phyloP scores from a whole-genome alignment of 306 rosid species.

The Hylodesmum podocarpum region DNA sequence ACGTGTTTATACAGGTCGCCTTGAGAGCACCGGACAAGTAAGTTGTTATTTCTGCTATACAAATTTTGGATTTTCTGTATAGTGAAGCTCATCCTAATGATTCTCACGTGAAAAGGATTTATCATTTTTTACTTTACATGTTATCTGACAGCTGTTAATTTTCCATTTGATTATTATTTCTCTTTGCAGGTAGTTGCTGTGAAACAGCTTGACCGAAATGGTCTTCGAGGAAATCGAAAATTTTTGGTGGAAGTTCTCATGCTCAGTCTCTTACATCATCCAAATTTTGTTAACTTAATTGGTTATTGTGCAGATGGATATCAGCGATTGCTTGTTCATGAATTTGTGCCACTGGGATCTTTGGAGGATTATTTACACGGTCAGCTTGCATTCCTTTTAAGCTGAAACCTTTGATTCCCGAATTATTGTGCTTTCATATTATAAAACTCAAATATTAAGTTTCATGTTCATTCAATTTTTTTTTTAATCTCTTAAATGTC shows the following conservation, averaged over 20 bases:
- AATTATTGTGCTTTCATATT: constrained; percentile 5
- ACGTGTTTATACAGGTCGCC: constrained; percentile 88
- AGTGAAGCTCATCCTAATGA: not conserved
- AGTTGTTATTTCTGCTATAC: constrained; percentile 29
- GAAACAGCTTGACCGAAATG: constrained; percentile 97
- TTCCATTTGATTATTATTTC: constrained; percentile 5
- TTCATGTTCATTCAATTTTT: not conserved
- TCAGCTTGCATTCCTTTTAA: constrained; percentile 49
- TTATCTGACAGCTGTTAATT: not conserved
- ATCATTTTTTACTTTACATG: not conserved
- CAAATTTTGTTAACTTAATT: constrained; percentile 92
- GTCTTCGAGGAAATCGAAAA: constrained; percentile 97
- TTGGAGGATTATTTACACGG: constrained; percentile 99
- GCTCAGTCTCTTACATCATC: constrained; percentile 99
- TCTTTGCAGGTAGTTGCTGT: constrained; percentile 90
- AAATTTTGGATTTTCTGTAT: not conserved
- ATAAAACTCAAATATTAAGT: not conserved
- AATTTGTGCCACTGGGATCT: constrained; percentile 98
- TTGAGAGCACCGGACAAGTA: constrained; percentile 96
- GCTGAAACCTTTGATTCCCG: constrained; percentile 7
- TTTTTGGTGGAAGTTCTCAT: constrained; percentile 98
- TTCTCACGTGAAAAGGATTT: constrained; percentile 12
- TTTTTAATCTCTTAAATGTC: not conserved
- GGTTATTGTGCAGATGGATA: constrained; percentile 99
- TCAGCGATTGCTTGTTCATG: constrained; percentile 96